A percentile compares a stretch with the other conserved stretches of the same genome.
These are phyloP conservation scores for Paracoccidioides lutzii DNA, from an alignment of 2,329 filamentous ascomycete species.

Conservation along the genomic window DNA sequence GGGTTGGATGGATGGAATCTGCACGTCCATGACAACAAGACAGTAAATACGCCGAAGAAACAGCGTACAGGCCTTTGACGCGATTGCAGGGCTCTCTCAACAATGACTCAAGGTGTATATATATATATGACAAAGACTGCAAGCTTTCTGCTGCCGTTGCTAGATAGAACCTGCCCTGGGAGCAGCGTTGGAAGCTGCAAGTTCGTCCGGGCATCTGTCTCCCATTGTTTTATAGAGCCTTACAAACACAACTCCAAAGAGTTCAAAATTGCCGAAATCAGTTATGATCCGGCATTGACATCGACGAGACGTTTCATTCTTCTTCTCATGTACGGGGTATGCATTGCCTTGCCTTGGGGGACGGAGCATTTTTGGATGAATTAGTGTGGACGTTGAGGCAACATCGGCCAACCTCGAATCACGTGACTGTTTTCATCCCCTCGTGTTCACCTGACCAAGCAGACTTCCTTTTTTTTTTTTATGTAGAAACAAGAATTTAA, in stretches of 20 bases:
- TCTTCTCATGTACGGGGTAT: too few species aligned
- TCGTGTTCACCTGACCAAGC: too few species aligned
- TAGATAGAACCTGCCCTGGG: background rate
- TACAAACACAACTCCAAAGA: background rate
- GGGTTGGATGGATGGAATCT: slow-evolving; percentile 41
- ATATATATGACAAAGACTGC: background rate
- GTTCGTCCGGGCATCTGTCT: background rate
- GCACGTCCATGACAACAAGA: background rate
- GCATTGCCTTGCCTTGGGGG: too few species aligned
- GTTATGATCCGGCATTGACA: too few species aligned
- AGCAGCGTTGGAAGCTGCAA: background rate
- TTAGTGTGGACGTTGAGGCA: too few species aligned
- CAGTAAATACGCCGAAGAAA: background rate
- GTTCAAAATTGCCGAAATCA: background rate
- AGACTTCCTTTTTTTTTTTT: too few species aligned
- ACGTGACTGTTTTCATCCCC: too few species aligned
- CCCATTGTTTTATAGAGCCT: background rate
- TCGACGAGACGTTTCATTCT: too few species aligned
- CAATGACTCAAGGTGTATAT: background rate
- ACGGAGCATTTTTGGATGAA: too few species aligned
- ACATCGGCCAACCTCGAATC: too few species aligned
- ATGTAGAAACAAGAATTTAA: too few species aligned
- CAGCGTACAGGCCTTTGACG: too few species aligned
- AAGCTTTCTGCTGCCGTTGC: background rate
- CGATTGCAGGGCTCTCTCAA: background rate